A percentile compares a stretch with the other conserved stretches of the same genome.
Conservation (phyloP, 192 early-diverging fungal genomes). For the Geranomyces michiganensis region DNA sequence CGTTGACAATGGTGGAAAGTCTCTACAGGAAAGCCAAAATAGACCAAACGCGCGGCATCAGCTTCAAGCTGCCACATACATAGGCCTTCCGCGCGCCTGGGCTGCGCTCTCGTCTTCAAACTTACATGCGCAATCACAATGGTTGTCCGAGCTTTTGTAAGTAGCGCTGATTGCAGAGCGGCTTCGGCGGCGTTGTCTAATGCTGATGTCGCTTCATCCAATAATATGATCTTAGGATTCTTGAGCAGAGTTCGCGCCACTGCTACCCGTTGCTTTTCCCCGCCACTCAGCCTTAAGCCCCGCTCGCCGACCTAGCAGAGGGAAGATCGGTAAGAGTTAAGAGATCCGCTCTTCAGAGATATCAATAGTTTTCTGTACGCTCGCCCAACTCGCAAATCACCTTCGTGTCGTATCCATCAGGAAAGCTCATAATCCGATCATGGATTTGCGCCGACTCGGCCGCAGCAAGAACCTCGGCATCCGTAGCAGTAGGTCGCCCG, state of each 20-base stretch:
- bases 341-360: too few species aligned
- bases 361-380: too few species aligned
- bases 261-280: slow-evolving; percentile 61
- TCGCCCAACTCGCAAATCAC: too few species aligned
- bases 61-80: slow-evolving; percentile 64
- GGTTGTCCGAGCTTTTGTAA: slow-evolving; percentile 81
- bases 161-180: slow-evolving; percentile 81
- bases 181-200: slow-evolving; percentile 72
- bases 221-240: slow-evolving; percentile 72
- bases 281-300: slow-evolving; percentile 52
- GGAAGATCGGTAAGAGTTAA: too few species aligned
- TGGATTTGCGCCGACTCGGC: slow-evolving; percentile 81
- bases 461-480: slow-evolving; percentile 68
- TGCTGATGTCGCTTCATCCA: slow-evolving; percentile 87
- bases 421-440: slow-evolving; percentile 73
- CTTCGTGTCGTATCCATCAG: slow-evolving; percentile 66
- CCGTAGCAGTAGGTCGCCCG: slow-evolving; percentile 57
- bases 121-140: slow-evolving; percentile 63
- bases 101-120: neutral
- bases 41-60: slow-evolving; percentile 10
- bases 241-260: slow-evolving; percentile 84
- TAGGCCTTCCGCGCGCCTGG: too few species aligned
- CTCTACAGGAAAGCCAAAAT: slow-evolving; percentile 4
- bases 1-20: slow-evolving; percentile 43
- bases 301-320: slow-evolving; percentile 44